Evolutionary conservation across 1,284 basidiomycete species (phyloP), one percentile per base, ranked within the genome.

Genomic region (Schizophyllum amplum): DNA sequence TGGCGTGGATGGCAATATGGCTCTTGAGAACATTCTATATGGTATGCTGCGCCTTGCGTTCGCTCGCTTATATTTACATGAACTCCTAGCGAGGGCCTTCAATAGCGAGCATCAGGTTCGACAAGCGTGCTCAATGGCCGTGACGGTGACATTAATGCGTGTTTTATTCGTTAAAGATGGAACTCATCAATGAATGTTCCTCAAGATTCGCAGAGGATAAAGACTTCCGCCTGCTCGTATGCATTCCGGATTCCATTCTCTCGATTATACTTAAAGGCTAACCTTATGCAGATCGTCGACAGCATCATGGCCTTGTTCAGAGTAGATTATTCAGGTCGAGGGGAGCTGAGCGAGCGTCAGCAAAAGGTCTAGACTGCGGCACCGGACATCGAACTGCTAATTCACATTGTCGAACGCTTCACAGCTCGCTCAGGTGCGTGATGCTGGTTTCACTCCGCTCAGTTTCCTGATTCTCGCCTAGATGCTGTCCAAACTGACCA

Each of bases 291-390:
- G 90, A 91, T 97, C 60, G 84, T 93, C 24, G 92, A 98, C 68
- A 94, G 90, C 62, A 94, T 97, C 63, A 95, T 98, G 90, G 94
- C 94, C 25, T 78, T 96, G 7, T 97, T 97, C 72, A 84, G 94
- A 11, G 91, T 93, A 20, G 94, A 97, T 70, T 97, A 80, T 68
- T 92, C 90, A 4, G 94, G 94, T 9, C 77, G 94, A 72, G 94
- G 94, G 25, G 94, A 97, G 69, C 73, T 97, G 23, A 92, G 91
- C 58, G 94, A 96, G 73, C 78, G 94, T 52, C 94, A 96, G 67
- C 93, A 95, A 69, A 92, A 94, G 77, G 91, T 84, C 62, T 57
- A 67, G n/a, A n/a, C n/a, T n/a, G n/a, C n/a, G n/a, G n/a, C n/a
- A n/a, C n/a, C n/a, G 33, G 47, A 9, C 15, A 6, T 11, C 3